Base-by-base conservation (phyloP, 140 eudicot genomes). In the Ambrosia hybrid region DNA sequence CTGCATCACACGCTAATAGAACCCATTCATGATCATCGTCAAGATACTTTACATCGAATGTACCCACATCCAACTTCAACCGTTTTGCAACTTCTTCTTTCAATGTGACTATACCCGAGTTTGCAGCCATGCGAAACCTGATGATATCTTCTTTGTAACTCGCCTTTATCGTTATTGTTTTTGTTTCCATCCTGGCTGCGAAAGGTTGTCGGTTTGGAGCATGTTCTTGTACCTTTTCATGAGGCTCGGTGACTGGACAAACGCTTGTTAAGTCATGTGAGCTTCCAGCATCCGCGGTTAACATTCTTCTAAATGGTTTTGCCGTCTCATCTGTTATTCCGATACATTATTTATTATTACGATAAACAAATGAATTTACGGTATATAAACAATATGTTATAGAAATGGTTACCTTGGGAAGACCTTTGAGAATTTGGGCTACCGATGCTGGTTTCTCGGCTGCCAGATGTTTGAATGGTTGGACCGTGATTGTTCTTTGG, bases 371-470 rank as follows among this genome's bases (percentile, higher is more conserved):
- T 11, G 0, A 5, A 16, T 55, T 41, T 71, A 21, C 80, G 74
- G 56, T 61, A 71, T 56, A 49, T 65, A 6, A 73, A 82, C 41
- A 68, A 73, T 72, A 14, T 9, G 76, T 74, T 76, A 73, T 48
- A 9, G 53, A 48, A 76, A 13, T 83, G 88, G 73, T 86, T 90
- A 76, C 96, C 96, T 76, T 87, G 97, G 67, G 82, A 79, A 21
- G 98, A 93, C 72, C 84, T 85, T 51, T 84, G 96, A 33, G 99
- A 94, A 81, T 92, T 86, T 13, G 96, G 92, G 69, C 95, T 86
- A 5, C 94, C 95, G 2, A 80, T 83, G 77, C 97, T 90, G 71
- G 85, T 91, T 84, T 86, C 97, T 80, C 90, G 51, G 61, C 78
- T 63, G 63, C 78, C 84, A 17, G 82, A 82, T 37, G 82, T 63